A percentile compares a stretch with the other conserved stretches of the same genome.
Evolutionary conservation across 2,329 filamentous ascomycete species (phyloP).

Genomic region (Aspergillus fructus): DNA sequence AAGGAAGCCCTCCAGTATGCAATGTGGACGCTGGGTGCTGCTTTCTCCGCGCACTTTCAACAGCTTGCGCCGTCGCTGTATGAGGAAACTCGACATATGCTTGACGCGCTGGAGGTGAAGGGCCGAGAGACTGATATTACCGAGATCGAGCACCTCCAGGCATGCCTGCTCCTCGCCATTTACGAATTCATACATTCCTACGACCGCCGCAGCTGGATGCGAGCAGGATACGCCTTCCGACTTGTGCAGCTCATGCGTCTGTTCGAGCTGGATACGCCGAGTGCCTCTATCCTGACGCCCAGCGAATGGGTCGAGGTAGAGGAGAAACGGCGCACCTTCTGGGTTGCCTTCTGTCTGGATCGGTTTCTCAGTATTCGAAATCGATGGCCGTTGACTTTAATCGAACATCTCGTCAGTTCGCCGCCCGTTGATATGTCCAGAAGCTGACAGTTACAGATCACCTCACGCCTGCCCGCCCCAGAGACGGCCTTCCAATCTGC

Average conservation of each 20-base stretch:
- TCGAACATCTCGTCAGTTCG: not conserved
- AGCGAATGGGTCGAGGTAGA: not conserved
- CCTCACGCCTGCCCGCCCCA: not conserved
- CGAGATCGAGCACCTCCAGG: slow-evolving; percentile 1
- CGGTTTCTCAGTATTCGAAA: not conserved
- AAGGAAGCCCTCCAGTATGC: slow-evolving; percentile 5
- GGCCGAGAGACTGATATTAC: not conserved
- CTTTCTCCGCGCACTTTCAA: slow-evolving; percentile 7
- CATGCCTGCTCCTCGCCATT: not conserved
- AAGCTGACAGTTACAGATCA: not conserved
- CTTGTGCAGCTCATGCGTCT: not conserved
- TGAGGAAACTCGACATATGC: not conserved
- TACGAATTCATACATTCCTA: not conserved
- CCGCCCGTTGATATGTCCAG: no score
- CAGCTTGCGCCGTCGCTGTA: not conserved
- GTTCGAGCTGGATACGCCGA: not conserved
- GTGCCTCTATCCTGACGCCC: not conserved
- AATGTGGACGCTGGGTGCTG: slow-evolving; percentile 11
- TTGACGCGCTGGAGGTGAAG: not conserved
- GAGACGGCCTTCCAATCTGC: not conserved
- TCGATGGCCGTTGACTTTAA: not conserved
- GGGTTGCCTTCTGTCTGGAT: slow-evolving; percentile 6
- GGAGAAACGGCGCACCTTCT: slow-evolving; percentile 5
- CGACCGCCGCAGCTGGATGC: not conserved
- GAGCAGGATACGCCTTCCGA: not conserved